Percentiles rank a stretch among this genome's conserved stretches.
Evolutionary conservation across 1,284 basidiomycete species (phyloP).

Genomic region (Gymnopus androsaceus): DNA sequence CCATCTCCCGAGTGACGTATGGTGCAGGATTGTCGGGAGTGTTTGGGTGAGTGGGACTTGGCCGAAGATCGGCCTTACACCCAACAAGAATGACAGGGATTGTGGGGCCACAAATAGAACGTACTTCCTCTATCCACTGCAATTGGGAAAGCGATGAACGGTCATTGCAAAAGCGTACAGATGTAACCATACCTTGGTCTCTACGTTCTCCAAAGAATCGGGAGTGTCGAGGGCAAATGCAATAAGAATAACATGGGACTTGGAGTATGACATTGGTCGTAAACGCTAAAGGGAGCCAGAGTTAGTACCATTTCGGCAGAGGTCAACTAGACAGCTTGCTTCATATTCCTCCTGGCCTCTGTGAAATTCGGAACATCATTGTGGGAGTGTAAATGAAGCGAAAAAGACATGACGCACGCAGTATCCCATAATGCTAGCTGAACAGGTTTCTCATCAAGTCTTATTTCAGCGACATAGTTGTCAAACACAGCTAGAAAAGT

Average conservation of each 20-base stretch:
- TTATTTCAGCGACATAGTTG: conserved; percentile 98
- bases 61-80: conserved; percentile 84
- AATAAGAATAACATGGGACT: conserved; percentile 98
- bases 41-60: conserved; percentile 40
- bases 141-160: conserved; percentile 12
- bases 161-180: neutral
- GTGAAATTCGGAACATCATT: conserved; percentile 20
- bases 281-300: conserved; percentile 60
- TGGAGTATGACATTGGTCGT: conserved; percentile 94
- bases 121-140: conserved; percentile 97
- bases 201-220: conserved; percentile 95
- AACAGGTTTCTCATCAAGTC: conserved; percentile 94
- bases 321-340: conserved; percentile 42
- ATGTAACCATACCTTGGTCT: conserved; percentile 69
- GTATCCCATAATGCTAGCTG: conserved; percentile 98
- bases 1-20: conserved; percentile 73
- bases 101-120: conserved; percentile 83
- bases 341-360: conserved; percentile 95
- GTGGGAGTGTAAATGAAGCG: conserved; percentile 17
- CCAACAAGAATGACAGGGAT: conserved; percentile 86
- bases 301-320: conserved; percentile 5
- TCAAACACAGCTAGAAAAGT: conserved; percentile 83
- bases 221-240: conserved; percentile 96
- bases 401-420: conserved; percentile 63
- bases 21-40: conserved; percentile 44